These are phyloP conservation scores for Alternaria dauci DNA, from an alignment of 2,329 filamentous ascomycete species.

Conservation along the genomic window DNA sequence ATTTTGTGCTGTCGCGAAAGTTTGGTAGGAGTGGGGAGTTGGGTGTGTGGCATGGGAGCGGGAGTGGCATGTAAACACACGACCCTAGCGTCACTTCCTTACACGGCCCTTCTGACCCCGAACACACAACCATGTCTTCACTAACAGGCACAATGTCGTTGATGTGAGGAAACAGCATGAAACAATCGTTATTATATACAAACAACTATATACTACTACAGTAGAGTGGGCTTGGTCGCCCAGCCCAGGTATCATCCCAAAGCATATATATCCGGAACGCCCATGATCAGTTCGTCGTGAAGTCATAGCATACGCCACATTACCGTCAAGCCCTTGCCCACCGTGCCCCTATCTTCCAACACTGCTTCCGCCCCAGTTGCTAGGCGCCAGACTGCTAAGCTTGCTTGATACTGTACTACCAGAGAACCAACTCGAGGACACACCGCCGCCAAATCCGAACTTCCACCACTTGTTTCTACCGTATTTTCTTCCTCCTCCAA, in stretches of 20 bases:
- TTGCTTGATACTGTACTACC: slow-evolving; percentile 51
- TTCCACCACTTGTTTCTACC: slow-evolving; percentile 25
- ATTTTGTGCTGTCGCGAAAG: slow-evolving; percentile 24
- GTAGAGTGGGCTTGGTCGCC: slow-evolving; percentile 1
- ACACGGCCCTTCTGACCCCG: not conserved
- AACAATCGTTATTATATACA: slow-evolving; percentile 10
- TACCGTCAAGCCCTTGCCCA: slow-evolving; percentile 4
- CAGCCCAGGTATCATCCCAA: slow-evolving; percentile 19
- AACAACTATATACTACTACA: slow-evolving; percentile 9
- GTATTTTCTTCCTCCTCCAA: slow-evolving; percentile 38
- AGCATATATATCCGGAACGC: slow-evolving; percentile 13
- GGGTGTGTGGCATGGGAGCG: slow-evolving; percentile 10
- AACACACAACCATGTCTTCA: not conserved
- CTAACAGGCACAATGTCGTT: not conserved
- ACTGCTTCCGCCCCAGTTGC: slow-evolving; percentile 46
- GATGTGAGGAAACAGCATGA: not conserved
- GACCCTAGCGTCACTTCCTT: slow-evolving; percentile 11
- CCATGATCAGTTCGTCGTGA: slow-evolving; percentile 9
- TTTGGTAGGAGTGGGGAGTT: not conserved
- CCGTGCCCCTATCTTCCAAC: slow-evolving; percentile 23
- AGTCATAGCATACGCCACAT: slow-evolving; percentile 7
- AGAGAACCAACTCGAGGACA: slow-evolving; percentile 47
- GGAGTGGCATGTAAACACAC: slow-evolving; percentile 17
- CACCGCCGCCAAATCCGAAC: slow-evolving; percentile 43
- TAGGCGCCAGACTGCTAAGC: slow-evolving; percentile 44